Conservation (phyloP, 192 early-diverging fungal species). For the Backusella mclennaniae region DNA sequence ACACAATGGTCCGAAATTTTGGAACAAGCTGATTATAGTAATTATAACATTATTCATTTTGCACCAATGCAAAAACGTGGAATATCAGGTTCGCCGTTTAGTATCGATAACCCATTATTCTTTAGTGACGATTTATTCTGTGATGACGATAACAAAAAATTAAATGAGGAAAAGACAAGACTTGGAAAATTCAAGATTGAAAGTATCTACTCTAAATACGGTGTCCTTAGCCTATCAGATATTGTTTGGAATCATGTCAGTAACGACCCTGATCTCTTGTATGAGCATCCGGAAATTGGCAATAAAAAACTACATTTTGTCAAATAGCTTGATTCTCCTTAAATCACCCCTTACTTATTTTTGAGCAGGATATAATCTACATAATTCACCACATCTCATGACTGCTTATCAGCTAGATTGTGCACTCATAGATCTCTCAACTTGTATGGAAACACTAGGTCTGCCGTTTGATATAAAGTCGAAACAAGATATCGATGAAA, state of each 20-base stretch:
- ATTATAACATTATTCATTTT: constrained; percentile 99
- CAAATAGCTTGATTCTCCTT: neutral
- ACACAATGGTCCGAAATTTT: constrained; percentile 74
- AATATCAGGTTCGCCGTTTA: constrained; percentile 94
- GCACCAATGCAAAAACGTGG: constrained; percentile 92
- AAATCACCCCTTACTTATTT: constrained; percentile 9
- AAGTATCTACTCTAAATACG: constrained; percentile 60
- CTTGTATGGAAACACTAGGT: constrained; percentile 48
- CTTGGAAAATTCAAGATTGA: constrained; percentile 53
- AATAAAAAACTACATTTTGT: constrained; percentile 6
- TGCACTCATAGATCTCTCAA: constrained; percentile 71
- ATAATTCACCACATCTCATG: constrained; percentile 90
- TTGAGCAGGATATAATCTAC: constrained; percentile 86
- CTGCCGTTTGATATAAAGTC: constrained; percentile 58
- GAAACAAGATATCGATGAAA: constrained; percentile 60
- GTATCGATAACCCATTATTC: constrained; percentile 89
- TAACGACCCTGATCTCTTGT: constrained; percentile 83
- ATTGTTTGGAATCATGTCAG: constrained; percentile 99
- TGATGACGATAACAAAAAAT: constrained; percentile 33
- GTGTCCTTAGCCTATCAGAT: constrained; percentile 82
- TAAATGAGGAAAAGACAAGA: constrained; percentile 55
- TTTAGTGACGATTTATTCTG: constrained; percentile 88
- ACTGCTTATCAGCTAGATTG: constrained; percentile 93
- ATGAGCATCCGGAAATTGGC: constrained; percentile 94
- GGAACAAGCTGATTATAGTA: constrained; percentile 62